phyloP scores from a whole-genome alignment of 768 basidiomycete species.

The Boletus rubescentipes region DNA sequence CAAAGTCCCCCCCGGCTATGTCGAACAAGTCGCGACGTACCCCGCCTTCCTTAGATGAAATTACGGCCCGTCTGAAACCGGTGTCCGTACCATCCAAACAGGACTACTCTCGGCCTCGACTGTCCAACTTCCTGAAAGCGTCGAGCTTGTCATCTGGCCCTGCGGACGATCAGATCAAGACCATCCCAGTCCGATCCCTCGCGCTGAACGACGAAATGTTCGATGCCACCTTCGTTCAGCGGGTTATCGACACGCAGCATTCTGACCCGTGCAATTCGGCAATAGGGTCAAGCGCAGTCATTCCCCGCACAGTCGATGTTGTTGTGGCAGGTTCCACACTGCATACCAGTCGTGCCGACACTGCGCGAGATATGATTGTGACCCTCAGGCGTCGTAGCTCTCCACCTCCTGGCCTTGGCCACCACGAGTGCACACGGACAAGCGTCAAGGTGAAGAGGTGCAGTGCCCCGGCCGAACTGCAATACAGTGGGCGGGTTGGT shows the following conservation, averaged over 20 bases:
- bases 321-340: slow-evolving; percentile 48
- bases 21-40: slow-evolving; percentile 20
- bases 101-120: slow-evolving; percentile 23
- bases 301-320: slow-evolving; percentile 43
- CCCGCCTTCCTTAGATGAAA: slow-evolving; percentile 75
- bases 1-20: slow-evolving; percentile 4
- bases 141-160: slow-evolving; percentile 11
- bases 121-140: slow-evolving; percentile 35
- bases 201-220: slow-evolving; percentile 7
- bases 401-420: slow-evolving; percentile 21
- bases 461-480: slow-evolving; percentile 64
- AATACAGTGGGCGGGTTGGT: slow-evolving; percentile 45
- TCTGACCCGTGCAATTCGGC: slow-evolving; percentile 40
- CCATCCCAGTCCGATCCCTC: slow-evolving; percentile 39
- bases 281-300: slow-evolving; percentile 46
- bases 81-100: slow-evolving; percentile 18
- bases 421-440: slow-evolving; percentile 18
- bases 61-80: slow-evolving; percentile 57
- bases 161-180: slow-evolving; percentile 24
- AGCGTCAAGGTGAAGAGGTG: slow-evolving; percentile 50
- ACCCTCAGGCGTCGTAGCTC: slow-evolving; percentile 58
- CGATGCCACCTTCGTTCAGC: slow-evolving; percentile 1
- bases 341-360: slow-evolving; percentile 51
- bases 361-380: slow-evolving; percentile 63
- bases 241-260: slow-evolving; percentile 27